These are phyloP conservation scores for Lophium mytilinum DNA, from an alignment of 495 filamentous ascomycete species.

Conservation along the genomic window DNA sequence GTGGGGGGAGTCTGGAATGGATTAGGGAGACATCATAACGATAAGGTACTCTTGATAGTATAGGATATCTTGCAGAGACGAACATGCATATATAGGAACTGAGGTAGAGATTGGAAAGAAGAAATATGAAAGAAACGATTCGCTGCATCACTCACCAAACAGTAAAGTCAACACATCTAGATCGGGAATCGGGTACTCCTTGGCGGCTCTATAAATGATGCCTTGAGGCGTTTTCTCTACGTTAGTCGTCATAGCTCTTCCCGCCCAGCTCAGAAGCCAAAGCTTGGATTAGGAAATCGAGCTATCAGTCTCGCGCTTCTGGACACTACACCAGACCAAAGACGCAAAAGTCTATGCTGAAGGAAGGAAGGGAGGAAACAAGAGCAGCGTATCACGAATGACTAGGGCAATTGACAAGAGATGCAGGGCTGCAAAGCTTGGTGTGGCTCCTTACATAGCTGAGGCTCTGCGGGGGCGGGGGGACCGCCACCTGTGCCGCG, in stretches of 20 bases:
- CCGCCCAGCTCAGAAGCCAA: not conserved
- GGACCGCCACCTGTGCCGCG: not conserved
- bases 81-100: no score
- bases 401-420: no score
- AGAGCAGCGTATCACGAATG: no score
- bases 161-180: conserved; percentile 20
- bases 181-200: conserved; percentile 16
- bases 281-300: not conserved
- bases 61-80: not conserved
- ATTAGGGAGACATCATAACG: not conserved
- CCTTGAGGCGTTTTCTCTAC: conserved; percentile 16
- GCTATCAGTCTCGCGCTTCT: no score
- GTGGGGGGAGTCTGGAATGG: conserved; percentile 4
- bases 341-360: no score
- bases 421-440: no score
- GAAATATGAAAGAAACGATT: not conserved
- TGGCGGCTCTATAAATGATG: conserved; percentile 17
- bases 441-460: no score
- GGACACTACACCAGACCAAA: no score
- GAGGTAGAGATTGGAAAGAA: not conserved
- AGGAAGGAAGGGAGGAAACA: no score
- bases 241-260: conserved; percentile 13
- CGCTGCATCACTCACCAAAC: conserved; percentile 14
- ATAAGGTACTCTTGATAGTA: not conserved
- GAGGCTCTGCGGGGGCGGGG: no score